phyloP scores from a whole-genome alignment of 768 basidiomycete genomes.

The Mycena capillaripes region DNA sequence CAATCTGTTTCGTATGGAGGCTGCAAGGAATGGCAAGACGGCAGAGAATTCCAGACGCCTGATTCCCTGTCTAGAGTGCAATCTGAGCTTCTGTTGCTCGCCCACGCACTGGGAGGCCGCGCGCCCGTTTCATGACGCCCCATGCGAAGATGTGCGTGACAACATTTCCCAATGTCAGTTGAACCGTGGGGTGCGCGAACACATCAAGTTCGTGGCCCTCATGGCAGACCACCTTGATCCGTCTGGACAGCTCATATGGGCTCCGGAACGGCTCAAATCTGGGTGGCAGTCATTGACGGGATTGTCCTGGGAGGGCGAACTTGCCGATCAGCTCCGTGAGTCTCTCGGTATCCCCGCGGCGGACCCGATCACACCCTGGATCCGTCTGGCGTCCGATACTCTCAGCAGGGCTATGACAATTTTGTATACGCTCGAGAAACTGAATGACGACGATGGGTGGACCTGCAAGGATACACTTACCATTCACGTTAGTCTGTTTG shows the following conservation, averaged over 20 bases:
- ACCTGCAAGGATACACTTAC: slow-evolving; percentile 46
- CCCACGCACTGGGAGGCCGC: slow-evolving; percentile 40
- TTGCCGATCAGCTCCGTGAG: slow-evolving; percentile 33
- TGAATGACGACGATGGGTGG: slow-evolving; percentile 47
- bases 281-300: slow-evolving; percentile 44
- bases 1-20: slow-evolving; percentile 43
- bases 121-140: slow-evolving; percentile 32
- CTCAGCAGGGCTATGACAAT: slow-evolving; percentile 51
- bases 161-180: slow-evolving; percentile 44
- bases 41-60: slow-evolving; percentile 20
- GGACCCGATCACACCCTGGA: slow-evolving; percentile 28
- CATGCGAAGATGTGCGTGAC: slow-evolving; percentile 36
- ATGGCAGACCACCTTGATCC: slow-evolving; percentile 6
- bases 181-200: slow-evolving; percentile 37
- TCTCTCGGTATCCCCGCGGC: slow-evolving; percentile 11
- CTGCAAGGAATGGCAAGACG: slow-evolving; percentile 1
- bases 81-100: slow-evolving; percentile 45
- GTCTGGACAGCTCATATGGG: slow-evolving; percentile 43
- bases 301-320: slow-evolving; percentile 46
- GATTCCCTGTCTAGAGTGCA: slow-evolving; percentile 41
- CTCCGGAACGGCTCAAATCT: slow-evolving; percentile 44
- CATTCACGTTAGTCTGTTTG: slow-evolving; percentile 49
- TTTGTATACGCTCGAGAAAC: slow-evolving; percentile 47
- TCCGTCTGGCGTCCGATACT: slow-evolving; percentile 45
- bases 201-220: slow-evolving; percentile 29